Base-by-base conservation (phyloP, 2,329 filamentous ascomycete species). In the Aureobasidium sp. region DNA sequence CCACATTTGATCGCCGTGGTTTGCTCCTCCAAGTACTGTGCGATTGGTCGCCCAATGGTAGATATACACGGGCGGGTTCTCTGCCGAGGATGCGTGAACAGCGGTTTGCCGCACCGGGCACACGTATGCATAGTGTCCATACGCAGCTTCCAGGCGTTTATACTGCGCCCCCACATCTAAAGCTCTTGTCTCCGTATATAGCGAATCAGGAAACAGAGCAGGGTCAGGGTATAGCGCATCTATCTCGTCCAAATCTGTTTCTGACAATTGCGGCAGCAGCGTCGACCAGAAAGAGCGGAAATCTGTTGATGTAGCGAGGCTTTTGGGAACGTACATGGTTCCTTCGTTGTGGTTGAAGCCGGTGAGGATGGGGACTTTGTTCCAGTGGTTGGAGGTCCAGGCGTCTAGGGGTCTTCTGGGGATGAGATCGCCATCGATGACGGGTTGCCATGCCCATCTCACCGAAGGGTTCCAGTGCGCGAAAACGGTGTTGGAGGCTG, bases 311-410 rank as follows among this genome's bases (percentile, higher is more conserved):
- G 75, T 76, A 15, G 77, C 73, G 59, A 81, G 76, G 7, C 70
- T 67, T 15, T 75, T 71, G 0, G 85, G 81, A 0, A 89, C 81
- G 68, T 90, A 90, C 40, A 78, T 71, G 0, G 84, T 80, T 17
- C 87, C 88, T 71, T 91, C 88, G 68, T 90, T 85, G 42, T 83
- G 82, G 72, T 85, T 86, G 76, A 85, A 90, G 8, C 87, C 87
- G 0, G 86, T 89, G 53, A 91, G 74, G 53, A 90, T 79, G 8
- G 85, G 83, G 8, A 86, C 76, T 65, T 78, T 78, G 66, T 85
- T 77, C 70, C 79, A 82, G 17, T 75, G 71, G 0, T 79, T 76
- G 0, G 78, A 74, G 29, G 76, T 70, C 84, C 84, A 87, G n/a
- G 80, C 78, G n/a, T 78, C 75, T 14, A 87, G 76, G 3, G 87